Base-by-base conservation (phyloP, 305 asterid genomes). In the Solanum hybrid region DNA sequence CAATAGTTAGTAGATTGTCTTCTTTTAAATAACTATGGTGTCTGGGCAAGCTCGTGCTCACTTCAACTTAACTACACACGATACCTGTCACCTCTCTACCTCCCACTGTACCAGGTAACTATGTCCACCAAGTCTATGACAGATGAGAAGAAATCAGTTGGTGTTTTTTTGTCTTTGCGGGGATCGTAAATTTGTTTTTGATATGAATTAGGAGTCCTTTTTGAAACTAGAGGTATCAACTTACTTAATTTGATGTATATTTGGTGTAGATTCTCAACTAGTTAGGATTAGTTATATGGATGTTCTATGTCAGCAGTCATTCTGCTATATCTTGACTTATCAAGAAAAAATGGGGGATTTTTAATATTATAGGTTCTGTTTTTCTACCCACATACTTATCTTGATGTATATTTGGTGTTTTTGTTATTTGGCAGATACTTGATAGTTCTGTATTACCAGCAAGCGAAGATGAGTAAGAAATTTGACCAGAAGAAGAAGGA, bases 381-480 rank as follows among this genome's bases (percentile, higher is more conserved):
- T 35, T 35, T 35, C 36, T 35, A 35, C 36, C 0, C 27, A 29
- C 42, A 0, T 84, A 51, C 42, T 84, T 77, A 75, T 88, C 40
- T 22, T 88, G 26, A 87, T 87, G 36, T 87, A 87, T 24, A 71
- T 69, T 27, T 78, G 75, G 75, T 13, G 32, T 88, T 88, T 46
- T 56, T 46, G 35, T 56, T 8, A n/a, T 56, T 56, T 24, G 27
- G 79, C 34, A 88, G 89, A 40, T 97, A 97, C 29, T 91, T 97
- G 90, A 95, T 97, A 88, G 98, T 97, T 73, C 77, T 97, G 93
- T 97, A 96, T 88, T 96, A 96, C 91, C 99, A 96, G 95, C 99
- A 94, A 92, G 98, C 96, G 5, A 97, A 97, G 96, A 97, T 97
- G 99, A 96, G 97, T 86, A 97, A 97, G 96, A 97, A 97, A 90